Conservation (phyloP, 2,329 filamentous ascomycete genomes). For the Botrytis aclada region DNA sequence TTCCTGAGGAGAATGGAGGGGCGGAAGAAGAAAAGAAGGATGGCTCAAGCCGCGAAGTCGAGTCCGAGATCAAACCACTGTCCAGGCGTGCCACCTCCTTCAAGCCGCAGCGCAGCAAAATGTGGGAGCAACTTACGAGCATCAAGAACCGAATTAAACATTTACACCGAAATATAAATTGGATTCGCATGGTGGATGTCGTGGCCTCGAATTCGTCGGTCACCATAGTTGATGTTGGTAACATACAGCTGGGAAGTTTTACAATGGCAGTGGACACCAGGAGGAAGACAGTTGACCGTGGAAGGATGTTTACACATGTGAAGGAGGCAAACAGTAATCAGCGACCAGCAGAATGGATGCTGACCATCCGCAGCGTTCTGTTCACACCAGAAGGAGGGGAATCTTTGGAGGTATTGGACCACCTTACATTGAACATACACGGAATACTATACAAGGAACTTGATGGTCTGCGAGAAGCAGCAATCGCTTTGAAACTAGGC, state of each 20-base stretch:
- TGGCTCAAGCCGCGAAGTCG: conserved; percentile 25
- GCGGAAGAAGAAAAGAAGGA: conserved; percentile 30
- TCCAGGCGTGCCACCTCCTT: conserved; percentile 30
- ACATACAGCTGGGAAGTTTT: conserved; percentile 78
- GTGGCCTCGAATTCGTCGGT: conserved; percentile 78
- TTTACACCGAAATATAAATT: conserved; percentile 81
- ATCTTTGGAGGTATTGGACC: conserved; percentile 83
- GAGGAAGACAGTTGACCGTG: conserved; percentile 85
- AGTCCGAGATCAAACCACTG: conserved; percentile 27
- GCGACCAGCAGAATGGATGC: conserved; percentile 89
- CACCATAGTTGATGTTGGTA: conserved; percentile 76
- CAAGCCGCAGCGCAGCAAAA: conserved; percentile 56
- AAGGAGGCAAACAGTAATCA: conserved; percentile 61
- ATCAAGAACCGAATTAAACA: conserved; percentile 83
- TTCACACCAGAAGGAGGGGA: conserved; percentile 85
- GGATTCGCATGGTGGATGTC: conserved; percentile 85
- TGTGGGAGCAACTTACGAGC: conserved; percentile 75
- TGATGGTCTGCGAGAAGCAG: conserved; percentile 85
- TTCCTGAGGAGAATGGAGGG: conserved; percentile 29
- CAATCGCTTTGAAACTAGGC: conserved; percentile 86
- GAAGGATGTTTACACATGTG: conserved; percentile 81
- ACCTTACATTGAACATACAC: conserved; percentile 84
- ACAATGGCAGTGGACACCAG: conserved; percentile 87
- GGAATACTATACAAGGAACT: conserved; percentile 82
- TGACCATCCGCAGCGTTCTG: conserved; percentile 78